Percentiles rank a stretch among this genome's conserved stretches.
These are phyloP conservation scores for Penicillium sp. DNA, from an alignment of 2,329 filamentous ascomycete species.

Conservation along the genomic window DNA sequence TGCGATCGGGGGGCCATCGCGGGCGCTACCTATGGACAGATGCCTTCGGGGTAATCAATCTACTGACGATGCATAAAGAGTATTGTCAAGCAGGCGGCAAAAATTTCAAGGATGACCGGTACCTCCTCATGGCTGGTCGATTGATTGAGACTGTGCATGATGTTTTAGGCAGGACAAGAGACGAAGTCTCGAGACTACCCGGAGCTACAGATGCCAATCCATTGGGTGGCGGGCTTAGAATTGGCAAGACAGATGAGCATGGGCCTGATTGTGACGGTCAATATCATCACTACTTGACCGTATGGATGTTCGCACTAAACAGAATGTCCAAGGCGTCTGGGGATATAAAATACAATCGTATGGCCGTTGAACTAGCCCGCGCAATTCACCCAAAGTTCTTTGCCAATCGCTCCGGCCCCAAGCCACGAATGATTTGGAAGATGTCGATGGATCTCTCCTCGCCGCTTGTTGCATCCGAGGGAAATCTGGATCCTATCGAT, in stretches of 20 bases:
- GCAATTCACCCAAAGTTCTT: slow-evolving; percentile 61
- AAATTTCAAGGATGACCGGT: slow-evolving; percentile 38
- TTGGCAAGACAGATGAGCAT: slow-evolving; percentile 57
- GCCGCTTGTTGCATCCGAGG: slow-evolving; percentile 56
- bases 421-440: slow-evolving; percentile 61
- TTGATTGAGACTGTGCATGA: slow-evolving; percentile 59
- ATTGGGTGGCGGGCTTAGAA: slow-evolving; percentile 60
- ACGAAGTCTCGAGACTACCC: slow-evolving; percentile 52
- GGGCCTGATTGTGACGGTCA: slow-evolving; percentile 62
- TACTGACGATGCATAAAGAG: slow-evolving; percentile 58
- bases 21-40: slow-evolving; percentile 67
- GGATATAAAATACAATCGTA: slow-evolving; percentile 53
- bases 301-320: slow-evolving; percentile 68
- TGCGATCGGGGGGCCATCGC: slow-evolving; percentile 57
- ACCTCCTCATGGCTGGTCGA: slow-evolving; percentile 54
- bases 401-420: slow-evolving; percentile 34
- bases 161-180: slow-evolving; percentile 57
- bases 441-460: slow-evolving; percentile 54
- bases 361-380: slow-evolving; percentile 57
- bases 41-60: slow-evolving; percentile 63
- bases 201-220: slow-evolving; percentile 58
- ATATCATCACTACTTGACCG: slow-evolving; percentile 65
- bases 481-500: slow-evolving; percentile 61
- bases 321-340: slow-evolving; percentile 55
- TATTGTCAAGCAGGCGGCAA: slow-evolving; percentile 19